phyloP scores from a whole-genome alignment of 1,139 yeast genomes.

The Magnusiomyces suaveolens region DNA sequence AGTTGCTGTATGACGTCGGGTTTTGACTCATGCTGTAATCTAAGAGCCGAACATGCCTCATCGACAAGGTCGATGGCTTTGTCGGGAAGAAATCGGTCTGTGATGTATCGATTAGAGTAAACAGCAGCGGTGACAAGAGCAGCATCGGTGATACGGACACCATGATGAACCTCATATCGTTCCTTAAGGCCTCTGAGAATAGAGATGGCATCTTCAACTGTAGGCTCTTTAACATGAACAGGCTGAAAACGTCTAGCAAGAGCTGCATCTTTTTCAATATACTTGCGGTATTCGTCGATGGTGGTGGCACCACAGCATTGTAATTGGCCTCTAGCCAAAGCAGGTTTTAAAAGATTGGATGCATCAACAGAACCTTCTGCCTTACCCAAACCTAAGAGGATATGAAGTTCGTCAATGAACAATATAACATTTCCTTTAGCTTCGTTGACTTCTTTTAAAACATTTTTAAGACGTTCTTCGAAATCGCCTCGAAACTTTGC shows the following conservation, averaged over 20 bases:
- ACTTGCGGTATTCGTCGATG: conserved; percentile 73
- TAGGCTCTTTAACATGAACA: conserved; percentile 79
- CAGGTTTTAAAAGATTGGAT: conserved; percentile 84
- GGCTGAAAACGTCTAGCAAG: conserved; percentile 88
- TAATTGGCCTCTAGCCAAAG: conserved; percentile 82
- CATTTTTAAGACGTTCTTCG: conserved; percentile 78
- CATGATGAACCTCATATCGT: conserved; percentile 92
- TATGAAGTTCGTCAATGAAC: conserved; percentile 88
- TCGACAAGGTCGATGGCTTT: conserved; percentile 94
- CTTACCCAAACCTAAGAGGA: conserved; percentile 85
- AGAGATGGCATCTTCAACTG: conserved; percentile 83
- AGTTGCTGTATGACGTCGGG: conserved; percentile 89
- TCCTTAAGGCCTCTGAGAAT: conserved; percentile 90
- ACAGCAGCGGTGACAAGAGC: conserved; percentile 93
- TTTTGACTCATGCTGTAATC: conserved; percentile 92
- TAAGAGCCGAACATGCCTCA: conserved; percentile 90
- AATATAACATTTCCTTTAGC: conserved; percentile 69
- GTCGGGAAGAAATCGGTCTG: conserved; percentile 87
- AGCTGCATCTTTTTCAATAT: conserved; percentile 88
- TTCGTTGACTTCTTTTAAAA: conserved; percentile 78
- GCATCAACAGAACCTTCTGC: conserved; percentile 96
- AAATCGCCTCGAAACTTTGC: conserved; percentile 94
- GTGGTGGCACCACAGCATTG: conserved; percentile 97
- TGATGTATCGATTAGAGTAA: conserved; percentile 79
- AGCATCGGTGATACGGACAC: conserved; percentile 89